These are phyloP conservation scores for Psophocarpus tetragonolobus DNA, from an alignment of 306 rosid species.

Conservation along the genomic window DNA sequence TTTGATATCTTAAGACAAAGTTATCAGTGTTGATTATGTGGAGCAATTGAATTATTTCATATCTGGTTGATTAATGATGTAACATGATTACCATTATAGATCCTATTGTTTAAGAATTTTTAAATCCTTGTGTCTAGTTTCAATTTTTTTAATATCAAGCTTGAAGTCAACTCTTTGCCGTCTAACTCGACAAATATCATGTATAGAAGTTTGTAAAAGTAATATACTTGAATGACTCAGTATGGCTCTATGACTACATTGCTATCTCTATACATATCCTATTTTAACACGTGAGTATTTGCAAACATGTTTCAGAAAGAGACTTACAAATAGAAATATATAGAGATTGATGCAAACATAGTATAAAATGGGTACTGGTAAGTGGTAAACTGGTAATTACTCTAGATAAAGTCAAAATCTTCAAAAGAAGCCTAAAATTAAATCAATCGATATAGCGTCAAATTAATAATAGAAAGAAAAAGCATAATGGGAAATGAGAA, in stretches of 20 bases:
- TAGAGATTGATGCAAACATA: background rate
- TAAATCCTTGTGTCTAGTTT: background rate
- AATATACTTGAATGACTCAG: background rate
- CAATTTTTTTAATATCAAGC: background rate
- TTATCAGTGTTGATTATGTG: background rate
- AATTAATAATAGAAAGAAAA: background rate
- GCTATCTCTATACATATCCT: background rate
- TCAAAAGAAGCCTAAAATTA: conserved; percentile 8
- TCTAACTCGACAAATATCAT: background rate
- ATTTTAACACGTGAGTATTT: background rate
- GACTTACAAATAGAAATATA: background rate
- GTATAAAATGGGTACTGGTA: background rate
- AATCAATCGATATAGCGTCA: conserved; percentile 21
- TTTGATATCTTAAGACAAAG: too few relatives aligned
- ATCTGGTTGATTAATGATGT: background rate
- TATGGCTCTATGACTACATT: background rate
- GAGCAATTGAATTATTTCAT: background rate
- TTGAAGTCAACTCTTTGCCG: background rate
- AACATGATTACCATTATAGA: background rate
- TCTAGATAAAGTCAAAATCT: background rate
- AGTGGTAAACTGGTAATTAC: background rate
- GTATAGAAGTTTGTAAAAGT: background rate
- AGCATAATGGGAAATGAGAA: background rate
- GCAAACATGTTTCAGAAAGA: background rate
- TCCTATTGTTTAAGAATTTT: background rate